Conservation (phyloP, 2,329 filamentous ascomycete species). For the Colletotrichum paranaense region DNA sequence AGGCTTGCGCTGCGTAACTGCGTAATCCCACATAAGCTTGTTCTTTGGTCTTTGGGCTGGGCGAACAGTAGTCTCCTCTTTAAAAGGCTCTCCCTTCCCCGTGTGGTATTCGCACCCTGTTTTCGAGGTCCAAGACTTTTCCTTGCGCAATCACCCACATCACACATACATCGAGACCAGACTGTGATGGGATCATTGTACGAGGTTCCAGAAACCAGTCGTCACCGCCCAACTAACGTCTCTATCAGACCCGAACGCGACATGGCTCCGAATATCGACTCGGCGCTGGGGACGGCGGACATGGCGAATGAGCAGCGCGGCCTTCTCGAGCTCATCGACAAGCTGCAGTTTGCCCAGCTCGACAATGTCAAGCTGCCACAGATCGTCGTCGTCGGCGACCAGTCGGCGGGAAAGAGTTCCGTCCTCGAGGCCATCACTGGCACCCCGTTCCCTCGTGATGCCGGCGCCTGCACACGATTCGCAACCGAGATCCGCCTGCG, state of each 20-base stretch:
- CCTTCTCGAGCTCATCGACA: slow-evolving; percentile 68
- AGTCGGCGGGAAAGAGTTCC: slow-evolving; percentile 73
- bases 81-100: slow-evolving; percentile 15
- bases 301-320: slow-evolving; percentile 65
- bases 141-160: neutral
- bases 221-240: slow-evolving; percentile 31
- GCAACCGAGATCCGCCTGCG: slow-evolving; percentile 70
- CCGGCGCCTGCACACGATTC: slow-evolving; percentile 71
- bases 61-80: neutral
- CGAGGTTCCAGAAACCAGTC: slow-evolving; percentile 24
- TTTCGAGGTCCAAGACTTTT: neutral
- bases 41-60: slow-evolving; percentile 3
- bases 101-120: neutral
- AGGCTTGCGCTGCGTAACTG: slow-evolving; percentile 11
- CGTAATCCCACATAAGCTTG: slow-evolving; percentile 34
- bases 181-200: slow-evolving; percentile 35
- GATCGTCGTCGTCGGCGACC: slow-evolving; percentile 73
- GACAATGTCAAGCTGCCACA: slow-evolving; percentile 67
- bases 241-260: slow-evolving; percentile 30
- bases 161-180: neutral
- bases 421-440: slow-evolving; percentile 73
- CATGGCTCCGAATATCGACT: slow-evolving; percentile 57
- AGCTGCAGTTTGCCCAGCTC: slow-evolving; percentile 64
- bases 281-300: slow-evolving; percentile 60
- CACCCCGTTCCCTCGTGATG: slow-evolving; percentile 69